These are phyloP conservation scores for Alliaria petiolata DNA, from an alignment of 345 rosid species.

Conservation along the genomic window DNA sequence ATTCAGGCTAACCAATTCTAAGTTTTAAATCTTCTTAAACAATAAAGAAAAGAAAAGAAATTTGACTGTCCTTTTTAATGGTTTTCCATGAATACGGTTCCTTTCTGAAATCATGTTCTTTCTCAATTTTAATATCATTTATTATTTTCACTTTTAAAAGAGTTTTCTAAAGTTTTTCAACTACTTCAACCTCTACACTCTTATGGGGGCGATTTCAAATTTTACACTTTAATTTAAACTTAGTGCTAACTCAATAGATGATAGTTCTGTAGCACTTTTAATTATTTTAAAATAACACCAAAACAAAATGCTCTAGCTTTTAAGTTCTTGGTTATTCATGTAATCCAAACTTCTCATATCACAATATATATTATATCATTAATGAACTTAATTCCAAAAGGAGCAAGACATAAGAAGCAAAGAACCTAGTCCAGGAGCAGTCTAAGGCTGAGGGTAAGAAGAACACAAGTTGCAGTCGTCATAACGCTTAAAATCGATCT, in stretches of 20 bases:
- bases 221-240: not conserved
- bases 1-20: not conserved
- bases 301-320: not conserved
- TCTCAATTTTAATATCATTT: not conserved
- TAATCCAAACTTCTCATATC: not conserved
- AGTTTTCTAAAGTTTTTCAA: not conserved
- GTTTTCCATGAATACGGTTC: not conserved
- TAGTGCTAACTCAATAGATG: not conserved
- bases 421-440: conserved; percentile 11
- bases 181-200: not conserved
- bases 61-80: not conserved
- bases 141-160: not conserved
- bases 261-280: not conserved
- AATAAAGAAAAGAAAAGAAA: too few species aligned
- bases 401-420: conserved; percentile 1
- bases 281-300: not conserved
- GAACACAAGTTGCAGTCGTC: not conserved
- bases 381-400: conserved; percentile 4
- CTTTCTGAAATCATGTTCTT: not conserved
- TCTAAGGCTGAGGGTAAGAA: not conserved
- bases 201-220: not conserved
- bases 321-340: too few species aligned
- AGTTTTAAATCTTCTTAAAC: not conserved
- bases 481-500: conserved; percentile 11
- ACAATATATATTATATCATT: not conserved